These are phyloP conservation scores for Vanilla planifolia DNA, from an alignment of 106 monocot species.

Conservation along the genomic window DNA sequence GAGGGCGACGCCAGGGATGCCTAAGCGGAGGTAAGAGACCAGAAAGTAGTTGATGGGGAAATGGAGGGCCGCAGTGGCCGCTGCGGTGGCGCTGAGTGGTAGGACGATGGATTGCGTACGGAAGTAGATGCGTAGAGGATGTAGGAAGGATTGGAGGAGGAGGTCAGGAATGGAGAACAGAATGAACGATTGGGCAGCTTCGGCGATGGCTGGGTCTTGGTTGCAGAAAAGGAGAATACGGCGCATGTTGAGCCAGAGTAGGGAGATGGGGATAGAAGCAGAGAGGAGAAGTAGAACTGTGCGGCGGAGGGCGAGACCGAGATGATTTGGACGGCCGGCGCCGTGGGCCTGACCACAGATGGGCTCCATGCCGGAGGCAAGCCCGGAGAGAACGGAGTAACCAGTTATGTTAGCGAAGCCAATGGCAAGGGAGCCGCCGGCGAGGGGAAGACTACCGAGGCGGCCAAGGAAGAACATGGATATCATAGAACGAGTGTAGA, in stretches of 20 bases:
- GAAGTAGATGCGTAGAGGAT: slow-evolving; percentile 38
- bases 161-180: slow-evolving; percentile 41
- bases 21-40: slow-evolving; percentile 26
- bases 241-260: slow-evolving; percentile 30
- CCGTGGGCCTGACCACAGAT: slow-evolving; percentile 83
- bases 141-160: slow-evolving; percentile 38
- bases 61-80: slow-evolving; percentile 23
- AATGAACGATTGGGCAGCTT: slow-evolving; percentile 28
- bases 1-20: slow-evolving; percentile 45
- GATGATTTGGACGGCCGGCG: slow-evolving; percentile 34
- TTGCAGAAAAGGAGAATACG: slow-evolving; percentile 25
- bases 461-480: slow-evolving; percentile 83
- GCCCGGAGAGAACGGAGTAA: slow-evolving; percentile 85
- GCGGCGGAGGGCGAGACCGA: slow-evolving; percentile 46
- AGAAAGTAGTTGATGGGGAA: slow-evolving; percentile 32
- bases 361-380: slow-evolving; percentile 89
- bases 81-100: slow-evolving; percentile 28
- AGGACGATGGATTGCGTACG: slow-evolving; percentile 32
- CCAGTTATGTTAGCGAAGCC: slow-evolving; percentile 94
- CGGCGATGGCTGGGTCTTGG: slow-evolving; percentile 29
- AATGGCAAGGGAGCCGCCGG: slow-evolving; percentile 75
- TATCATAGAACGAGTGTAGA: slow-evolving; percentile 70
- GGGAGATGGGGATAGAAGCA: slow-evolving; percentile 26
- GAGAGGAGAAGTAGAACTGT: slow-evolving; percentile 42
- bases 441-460: slow-evolving; percentile 58